Base-by-base conservation (phyloP, 129 eudicot genomes). In the Flaveria robusta region DNA sequence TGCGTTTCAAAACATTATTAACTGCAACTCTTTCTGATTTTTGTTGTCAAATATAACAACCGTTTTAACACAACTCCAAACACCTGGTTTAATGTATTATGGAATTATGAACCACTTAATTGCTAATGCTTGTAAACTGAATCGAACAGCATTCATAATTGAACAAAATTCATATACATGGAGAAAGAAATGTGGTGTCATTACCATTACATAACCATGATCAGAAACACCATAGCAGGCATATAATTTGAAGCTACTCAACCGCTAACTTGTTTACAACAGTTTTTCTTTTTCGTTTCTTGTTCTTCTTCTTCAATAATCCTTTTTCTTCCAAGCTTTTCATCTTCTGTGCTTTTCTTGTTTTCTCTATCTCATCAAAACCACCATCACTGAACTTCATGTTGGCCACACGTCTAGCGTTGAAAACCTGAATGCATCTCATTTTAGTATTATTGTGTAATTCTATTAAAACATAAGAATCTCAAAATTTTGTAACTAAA, bases 331-430 rank as follows among this genome's bases (percentile, higher is more conserved):
- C 89, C 27, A 85, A 59, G 2, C 83, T 67, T 75, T 78, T 92
- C 75, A 50, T 63, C 68, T 91, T 91, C 74, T 91, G 97, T 46
- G 72, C 83, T 81, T 84, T 89, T 64, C 97, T 82, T 10, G 86
- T 83, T 67, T 84, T 83, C 37, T 66, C 97, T 51, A 80, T 87
- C 55, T 91, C 97, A 31, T 92, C 92, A 72, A 87, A 92, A 14
- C 97, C 97, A 54, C 88, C 96, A 77, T 92, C 97, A 80, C 78
- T 55, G 82, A 88, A 81, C 78, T 83, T 90, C 92, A 83, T 90
- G 20, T 78, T 85, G 7, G 89, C 96, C 58, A 84, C 96, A 12
- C 96, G 88, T 55, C 68, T 90, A 2, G 94, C 98, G 65, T 92
- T 85, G 75, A 84, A 92, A 31, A 89, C 96, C 97, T 92, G 81